Base-by-base conservation (phyloP, 306 rosid genomes). In the Spatholobus suberectus region DNA sequence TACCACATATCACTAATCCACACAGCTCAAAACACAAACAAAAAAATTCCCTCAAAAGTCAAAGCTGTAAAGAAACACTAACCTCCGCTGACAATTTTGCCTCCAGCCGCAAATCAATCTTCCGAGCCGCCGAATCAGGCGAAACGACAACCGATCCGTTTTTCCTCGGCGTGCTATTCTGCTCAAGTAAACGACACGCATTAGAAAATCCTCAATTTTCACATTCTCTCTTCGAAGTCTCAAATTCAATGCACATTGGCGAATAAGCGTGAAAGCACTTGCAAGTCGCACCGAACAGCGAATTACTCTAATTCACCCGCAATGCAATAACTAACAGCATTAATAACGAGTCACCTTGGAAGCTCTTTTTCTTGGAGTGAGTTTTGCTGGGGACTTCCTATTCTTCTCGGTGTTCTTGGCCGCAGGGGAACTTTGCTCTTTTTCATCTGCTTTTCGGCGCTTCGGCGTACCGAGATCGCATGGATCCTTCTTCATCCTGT, bases 31-130 rank as follows among this genome's bases (percentile, higher is more conserved):
- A 5, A 21, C 8, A 40, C n/a, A 20, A 10, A 6, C 13, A 59
- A 66, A 66, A 65, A 37, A 5, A 26, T 4, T 61, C 5, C 14
- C 27, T 66, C 26, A 66, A 8, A 37, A 17, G 3, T 18, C 72
- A 66, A 2, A 67, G 29, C 8, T 10, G 11, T 13, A 68, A 10
- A 10, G n/a, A 23, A 80, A 32, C 18, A 87, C 94, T 69, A 74
- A 96, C 99, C 99, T 90, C 88, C 2, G 92, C 90, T 4, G 86
- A 81, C 82, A 92, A 34, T 87, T 86, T 96, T 0, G 92, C 96
- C 85, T 96, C 97, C 23, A 72, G 71, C 67, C 94, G 84, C 94
- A 92, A 76, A 81, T 93, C 89, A 70, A 23, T 71, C 75, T 66
- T 84, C 8, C 4, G 37, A 57, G 62, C 23, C 1, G 62, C 23